Evolutionary conservation across 441 rosid genomes (phyloP), one percentile per base, ranked within the genome.

Genomic region (Populus tomentosa): DNA sequence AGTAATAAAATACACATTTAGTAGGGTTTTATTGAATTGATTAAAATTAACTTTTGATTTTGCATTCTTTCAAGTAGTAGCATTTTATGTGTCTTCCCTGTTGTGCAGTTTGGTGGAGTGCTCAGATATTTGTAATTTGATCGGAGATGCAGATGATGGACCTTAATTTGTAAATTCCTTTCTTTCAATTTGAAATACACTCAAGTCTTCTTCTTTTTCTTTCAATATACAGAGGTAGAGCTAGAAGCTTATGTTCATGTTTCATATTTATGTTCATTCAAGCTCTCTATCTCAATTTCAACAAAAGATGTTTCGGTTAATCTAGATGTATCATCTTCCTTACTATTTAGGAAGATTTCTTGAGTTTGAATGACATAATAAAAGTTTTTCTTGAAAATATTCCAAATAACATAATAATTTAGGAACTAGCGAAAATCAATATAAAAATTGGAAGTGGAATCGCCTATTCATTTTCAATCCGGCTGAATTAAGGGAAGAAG

Each of bases 71-170:
- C 26, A 33, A 33, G 35, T 33, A 33, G 35, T 6, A 33, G 35
- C 35, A 13, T 46, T 11, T 46, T 46, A 11, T 14, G 18, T 3
- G 6, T 3, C 20, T 56, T 26, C 2, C 7, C 18, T 42, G 65
- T 42, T n/a, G 26, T 87, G 85, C 91, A 95, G 98, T 82, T 81
- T 94, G 91, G 95, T 94, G 80, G 98, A 94, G 82, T 95, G 99
- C 82, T 94, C 94, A 0, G 97, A 94, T 76, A 95, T 91, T 13
- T 95, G 99, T 82, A 95, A 92, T 81, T 82, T 95, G 85, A 91
- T 95, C 71, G 90, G 92, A 71, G 93, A 93, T 79, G 88, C 85
- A 69, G 97, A 93, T 65, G 87, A 88, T 75, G 97, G 93, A 80
- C 93, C 97, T 32, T 92, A 82, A 88, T 32, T 38, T 33, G 21